Evolutionary conservation across 2,329 filamentous ascomycete species (phyloP).

Genomic region (Fusarium palustre): DNA sequence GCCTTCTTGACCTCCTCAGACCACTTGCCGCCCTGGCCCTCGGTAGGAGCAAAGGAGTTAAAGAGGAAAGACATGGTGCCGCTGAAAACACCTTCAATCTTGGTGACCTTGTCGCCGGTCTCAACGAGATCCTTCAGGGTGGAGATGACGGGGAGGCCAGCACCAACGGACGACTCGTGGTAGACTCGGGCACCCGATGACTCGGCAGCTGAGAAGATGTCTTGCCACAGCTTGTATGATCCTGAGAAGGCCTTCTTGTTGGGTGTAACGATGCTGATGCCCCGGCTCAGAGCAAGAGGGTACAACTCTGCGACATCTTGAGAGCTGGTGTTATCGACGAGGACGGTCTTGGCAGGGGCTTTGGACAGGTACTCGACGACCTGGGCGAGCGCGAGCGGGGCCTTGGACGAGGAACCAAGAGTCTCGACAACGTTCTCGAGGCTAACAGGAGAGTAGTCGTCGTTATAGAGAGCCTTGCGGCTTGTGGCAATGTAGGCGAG

Average conservation of each 20-base stretch:
- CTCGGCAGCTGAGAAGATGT: slow-evolving; percentile 82
- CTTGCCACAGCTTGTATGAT: slow-evolving; percentile 82
- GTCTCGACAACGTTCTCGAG: slow-evolving; percentile 71
- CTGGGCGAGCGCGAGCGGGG: slow-evolving; percentile 75
- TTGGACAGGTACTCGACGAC: slow-evolving; percentile 81
- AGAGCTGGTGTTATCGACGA: slow-evolving; percentile 97
- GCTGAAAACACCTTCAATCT: slow-evolving; percentile 96
- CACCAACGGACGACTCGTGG: slow-evolving; percentile 95
- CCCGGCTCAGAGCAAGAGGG: slow-evolving; percentile 81
- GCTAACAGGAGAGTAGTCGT: slow-evolving; percentile 76
- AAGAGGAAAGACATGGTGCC: slow-evolving; percentile 99
- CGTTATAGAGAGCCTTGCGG: slow-evolving; percentile 81
- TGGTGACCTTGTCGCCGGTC: slow-evolving; percentile 90
- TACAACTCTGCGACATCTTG: slow-evolving; percentile 87
- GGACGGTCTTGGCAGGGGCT: slow-evolving; percentile 80
- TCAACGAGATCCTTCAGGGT: slow-evolving; percentile 94
- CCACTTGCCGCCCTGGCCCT: slow-evolving; percentile 81
- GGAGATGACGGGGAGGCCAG: slow-evolving; percentile 91
- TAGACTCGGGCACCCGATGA: slow-evolving; percentile 83
- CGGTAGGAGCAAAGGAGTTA: slow-evolving; percentile 92
- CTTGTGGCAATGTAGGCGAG: slow-evolving; percentile 89
- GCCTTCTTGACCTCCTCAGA: slow-evolving; percentile 92
- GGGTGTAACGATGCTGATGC: slow-evolving; percentile 92
- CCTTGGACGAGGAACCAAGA: slow-evolving; percentile 71
- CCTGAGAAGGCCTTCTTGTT: slow-evolving; percentile 99